These are phyloP conservation scores for Exophiala sp. DNA, from an alignment of 2,329 filamentous ascomycete species.

Conservation along the genomic window DNA sequence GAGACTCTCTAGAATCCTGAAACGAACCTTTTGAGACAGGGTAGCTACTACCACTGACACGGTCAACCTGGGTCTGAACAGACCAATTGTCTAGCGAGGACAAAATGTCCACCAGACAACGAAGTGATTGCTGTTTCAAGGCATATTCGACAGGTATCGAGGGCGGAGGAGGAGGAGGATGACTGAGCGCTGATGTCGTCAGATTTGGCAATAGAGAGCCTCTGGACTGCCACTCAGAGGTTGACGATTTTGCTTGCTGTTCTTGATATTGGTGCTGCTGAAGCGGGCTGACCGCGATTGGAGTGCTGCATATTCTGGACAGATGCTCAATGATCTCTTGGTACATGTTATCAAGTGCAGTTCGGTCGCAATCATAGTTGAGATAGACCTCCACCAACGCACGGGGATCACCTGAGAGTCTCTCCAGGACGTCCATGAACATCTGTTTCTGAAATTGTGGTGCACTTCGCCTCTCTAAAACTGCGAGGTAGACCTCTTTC, in stretches of 20 bases:
- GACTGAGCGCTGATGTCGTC: conserved; percentile 70
- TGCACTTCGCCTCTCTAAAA: conserved; percentile 81
- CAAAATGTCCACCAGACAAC: conserved; percentile 82
- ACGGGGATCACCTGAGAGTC: conserved; percentile 79
- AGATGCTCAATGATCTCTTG: conserved; percentile 91
- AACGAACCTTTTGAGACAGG: conserved; percentile 50
- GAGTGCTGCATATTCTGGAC: conserved; percentile 76
- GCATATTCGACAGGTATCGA: conserved; percentile 80
- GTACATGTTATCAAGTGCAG: conserved; percentile 91
- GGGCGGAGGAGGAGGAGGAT: conserved; percentile 44
- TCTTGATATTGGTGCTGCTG: conserved; percentile 89
- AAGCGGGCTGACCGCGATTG: conserved; percentile 68
- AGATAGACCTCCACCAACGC: conserved; percentile 93
- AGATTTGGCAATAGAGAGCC: conserved; percentile 83
- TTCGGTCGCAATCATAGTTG: conserved; percentile 96
- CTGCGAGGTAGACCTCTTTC: conserved; percentile 93
- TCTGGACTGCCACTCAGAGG: conserved; percentile 78
- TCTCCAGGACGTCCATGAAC: conserved; percentile 79
- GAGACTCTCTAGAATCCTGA: conserved; percentile 65
- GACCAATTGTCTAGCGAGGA: conserved; percentile 93
- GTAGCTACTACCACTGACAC: conserved; percentile 34
- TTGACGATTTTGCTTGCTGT: conserved; percentile 59
- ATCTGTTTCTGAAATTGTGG: conserved; percentile 89
- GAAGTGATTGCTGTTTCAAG: conserved; percentile 83
- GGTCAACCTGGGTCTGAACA: conserved; percentile 59